phyloP scores from a whole-genome alignment of 148 eudicot species.

The Chenopodium quinoa region DNA sequence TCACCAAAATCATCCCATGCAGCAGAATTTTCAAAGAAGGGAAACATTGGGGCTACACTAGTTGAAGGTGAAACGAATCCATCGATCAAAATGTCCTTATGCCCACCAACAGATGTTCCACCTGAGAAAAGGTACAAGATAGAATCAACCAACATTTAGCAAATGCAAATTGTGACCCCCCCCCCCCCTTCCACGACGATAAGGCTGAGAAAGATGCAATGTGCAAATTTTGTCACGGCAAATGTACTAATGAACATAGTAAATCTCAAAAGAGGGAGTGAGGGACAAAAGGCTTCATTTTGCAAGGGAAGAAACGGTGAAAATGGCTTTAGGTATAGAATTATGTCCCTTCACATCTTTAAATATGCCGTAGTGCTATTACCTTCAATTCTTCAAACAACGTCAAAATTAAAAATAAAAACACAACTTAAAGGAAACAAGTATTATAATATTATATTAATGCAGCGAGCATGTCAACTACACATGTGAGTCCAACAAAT shows the following conservation, averaged over 20 bases:
- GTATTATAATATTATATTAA: neutral
- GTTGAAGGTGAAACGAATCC: conserved; percentile 83
- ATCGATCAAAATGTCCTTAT: conserved; percentile 73
- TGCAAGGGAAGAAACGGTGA: neutral
- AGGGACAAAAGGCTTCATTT: neutral
- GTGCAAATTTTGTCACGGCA: neutral
- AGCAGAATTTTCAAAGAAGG: conserved; percentile 54
- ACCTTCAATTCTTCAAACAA: neutral
- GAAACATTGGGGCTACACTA: conserved; percentile 92
- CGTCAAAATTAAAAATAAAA: neutral
- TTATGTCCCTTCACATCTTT: neutral
- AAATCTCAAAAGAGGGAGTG: neutral
- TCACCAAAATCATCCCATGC: conserved; percentile 99
- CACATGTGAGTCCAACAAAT: neutral
- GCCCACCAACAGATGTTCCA: conserved; percentile 47
- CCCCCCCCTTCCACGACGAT: neutral
- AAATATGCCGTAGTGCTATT: neutral
- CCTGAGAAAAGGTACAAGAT: conserved; percentile 36
- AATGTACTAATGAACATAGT: neutral
- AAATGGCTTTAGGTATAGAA: neutral
- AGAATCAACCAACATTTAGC: neutral
- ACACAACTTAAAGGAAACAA: neutral
- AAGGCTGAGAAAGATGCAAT: neutral
- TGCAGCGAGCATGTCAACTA: neutral
- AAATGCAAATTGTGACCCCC: neutral